Evolutionary conservation across 148 eudicot genomes (phyloP).

Genomic region (Fagopyrum homotropicum): DNA sequence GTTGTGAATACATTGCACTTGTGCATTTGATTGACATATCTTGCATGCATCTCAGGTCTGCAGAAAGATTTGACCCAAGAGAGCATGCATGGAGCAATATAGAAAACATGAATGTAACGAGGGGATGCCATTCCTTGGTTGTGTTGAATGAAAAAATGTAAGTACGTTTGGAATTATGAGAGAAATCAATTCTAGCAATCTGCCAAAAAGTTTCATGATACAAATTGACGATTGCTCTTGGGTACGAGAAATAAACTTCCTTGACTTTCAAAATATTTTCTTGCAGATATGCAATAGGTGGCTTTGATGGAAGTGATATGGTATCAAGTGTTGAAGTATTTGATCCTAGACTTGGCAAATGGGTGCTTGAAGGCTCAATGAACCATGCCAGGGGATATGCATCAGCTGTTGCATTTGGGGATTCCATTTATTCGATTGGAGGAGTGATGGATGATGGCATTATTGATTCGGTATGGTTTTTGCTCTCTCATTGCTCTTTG

Average conservation of each 20-base stretch:
- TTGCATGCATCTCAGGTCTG: slow-evolving; percentile 43
- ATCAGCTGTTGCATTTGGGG: slow-evolving; percentile 40
- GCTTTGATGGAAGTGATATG: slow-evolving; percentile 52
- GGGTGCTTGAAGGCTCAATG: slow-evolving; percentile 68
- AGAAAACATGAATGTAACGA: slow-evolving; percentile 47
- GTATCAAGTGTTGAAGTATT: slow-evolving; percentile 60
- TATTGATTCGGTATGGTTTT: slow-evolving; percentile 34
- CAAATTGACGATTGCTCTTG: not conserved
- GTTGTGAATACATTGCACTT: not conserved
- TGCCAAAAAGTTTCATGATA: too few species aligned
- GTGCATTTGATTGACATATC: not conserved
- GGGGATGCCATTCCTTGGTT: slow-evolving; percentile 62
- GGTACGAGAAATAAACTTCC: not conserved
- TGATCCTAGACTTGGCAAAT: slow-evolving; percentile 66
- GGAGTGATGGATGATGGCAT: slow-evolving; percentile 33
- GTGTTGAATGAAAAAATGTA: slow-evolving; percentile 74
- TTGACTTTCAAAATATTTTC: not conserved
- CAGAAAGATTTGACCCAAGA: slow-evolving; percentile 89
- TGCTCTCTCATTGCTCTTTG: not conserved
- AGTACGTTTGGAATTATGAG: slow-evolving; percentile 14
- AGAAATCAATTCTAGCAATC: too few species aligned
- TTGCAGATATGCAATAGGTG: slow-evolving; percentile 65
- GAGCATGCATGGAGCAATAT: slow-evolving; percentile 75
- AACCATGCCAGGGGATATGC: slow-evolving; percentile 52
- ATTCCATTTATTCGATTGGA: slow-evolving; percentile 52